Conservation (phyloP, 192 early-diverging fungal genomes). For the Mortierella claussenii region DNA sequence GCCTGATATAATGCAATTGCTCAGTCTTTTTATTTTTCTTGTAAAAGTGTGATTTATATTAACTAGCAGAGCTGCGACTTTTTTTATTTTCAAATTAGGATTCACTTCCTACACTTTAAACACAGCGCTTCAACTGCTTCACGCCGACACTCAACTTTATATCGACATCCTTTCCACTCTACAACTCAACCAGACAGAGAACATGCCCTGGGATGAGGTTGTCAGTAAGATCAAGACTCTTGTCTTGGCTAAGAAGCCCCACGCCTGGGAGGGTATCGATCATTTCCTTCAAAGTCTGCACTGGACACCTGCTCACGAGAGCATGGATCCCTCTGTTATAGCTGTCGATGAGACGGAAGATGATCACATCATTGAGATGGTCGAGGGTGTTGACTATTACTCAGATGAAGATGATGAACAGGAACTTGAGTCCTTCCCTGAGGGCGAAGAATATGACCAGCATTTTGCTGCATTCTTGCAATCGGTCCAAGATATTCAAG, state of each 20-base stretch:
- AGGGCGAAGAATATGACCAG: conserved; percentile 31
- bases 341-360: conserved; percentile 25
- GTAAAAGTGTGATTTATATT: neutral
- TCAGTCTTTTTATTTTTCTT: neutral
- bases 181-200: conserved; percentile 54
- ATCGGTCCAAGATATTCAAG: conserved; percentile 27
- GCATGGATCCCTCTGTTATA: neutral
- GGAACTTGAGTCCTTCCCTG: conserved; percentile 21
- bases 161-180: conserved; percentile 55
- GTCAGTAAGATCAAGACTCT: conserved; percentile 37
- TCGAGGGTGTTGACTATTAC: conserved; percentile 48
- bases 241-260: conserved; percentile 37
- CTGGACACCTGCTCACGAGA: conserved; percentile 12
- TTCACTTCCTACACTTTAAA: conserved; percentile 34
- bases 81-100: conserved; percentile 19
- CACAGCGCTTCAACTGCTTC: conserved; percentile 37
- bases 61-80: too few species aligned
- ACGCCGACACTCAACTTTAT: conserved; percentile 52
- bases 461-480: conserved; percentile 18
- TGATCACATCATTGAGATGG: conserved; percentile 38
- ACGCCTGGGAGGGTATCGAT: conserved; percentile 39
- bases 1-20: too few species aligned
- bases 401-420: conserved; percentile 31
- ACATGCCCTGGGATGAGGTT: conserved; percentile 55
- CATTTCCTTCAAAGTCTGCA: conserved; percentile 52